Conservation (phyloP, 1,284 basidiomycete genomes). For the Athelia psychrophila region DNA sequence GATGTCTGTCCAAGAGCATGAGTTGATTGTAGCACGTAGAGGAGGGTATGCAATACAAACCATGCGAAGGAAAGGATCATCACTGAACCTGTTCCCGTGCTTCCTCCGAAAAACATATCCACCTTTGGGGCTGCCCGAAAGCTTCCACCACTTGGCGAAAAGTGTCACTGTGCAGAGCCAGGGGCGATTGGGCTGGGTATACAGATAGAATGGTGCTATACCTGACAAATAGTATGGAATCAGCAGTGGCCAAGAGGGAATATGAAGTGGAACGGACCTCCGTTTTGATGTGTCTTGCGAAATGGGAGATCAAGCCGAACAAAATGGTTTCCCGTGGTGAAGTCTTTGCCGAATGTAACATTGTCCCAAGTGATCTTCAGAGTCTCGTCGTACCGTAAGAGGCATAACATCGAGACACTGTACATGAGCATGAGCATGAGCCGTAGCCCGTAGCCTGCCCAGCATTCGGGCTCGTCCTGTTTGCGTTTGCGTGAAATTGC, state of each 20-base stretch:
- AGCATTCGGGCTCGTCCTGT: slow-evolving; percentile 8
- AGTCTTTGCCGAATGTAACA: slow-evolving; percentile 4
- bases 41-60: slow-evolving; percentile 5
- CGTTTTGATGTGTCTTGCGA: slow-evolving; percentile 23
- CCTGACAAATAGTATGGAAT: slow-evolving; percentile 9
- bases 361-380: slow-evolving; percentile 27
- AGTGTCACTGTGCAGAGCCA: background rate
- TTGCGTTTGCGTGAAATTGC: slow-evolving; percentile 8
- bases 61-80: slow-evolving; percentile 12
- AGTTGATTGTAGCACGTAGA: background rate
- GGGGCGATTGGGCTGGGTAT: slow-evolving; percentile 8
- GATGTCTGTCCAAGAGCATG: slow-evolving; percentile 15
- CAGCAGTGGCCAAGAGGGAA: background rate
- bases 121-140: slow-evolving; percentile 1
- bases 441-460: slow-evolving; percentile 20
- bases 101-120: slow-evolving; percentile 20
- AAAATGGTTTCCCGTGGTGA: background rate
- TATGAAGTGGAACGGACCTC: slow-evolving; percentile 11
- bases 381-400: slow-evolving; percentile 30
- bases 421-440: slow-evolving; percentile 23
- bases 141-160: slow-evolving; percentile 18
- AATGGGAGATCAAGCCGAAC: slow-evolving; percentile 23
- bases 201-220: slow-evolving; percentile 20
- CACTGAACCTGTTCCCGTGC: slow-evolving; percentile 14
- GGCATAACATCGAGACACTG: slow-evolving; percentile 26